phyloP scores from a whole-genome alignment of 2,329 filamentous ascomycete species.

The Fusarium liriodendri region DNA sequence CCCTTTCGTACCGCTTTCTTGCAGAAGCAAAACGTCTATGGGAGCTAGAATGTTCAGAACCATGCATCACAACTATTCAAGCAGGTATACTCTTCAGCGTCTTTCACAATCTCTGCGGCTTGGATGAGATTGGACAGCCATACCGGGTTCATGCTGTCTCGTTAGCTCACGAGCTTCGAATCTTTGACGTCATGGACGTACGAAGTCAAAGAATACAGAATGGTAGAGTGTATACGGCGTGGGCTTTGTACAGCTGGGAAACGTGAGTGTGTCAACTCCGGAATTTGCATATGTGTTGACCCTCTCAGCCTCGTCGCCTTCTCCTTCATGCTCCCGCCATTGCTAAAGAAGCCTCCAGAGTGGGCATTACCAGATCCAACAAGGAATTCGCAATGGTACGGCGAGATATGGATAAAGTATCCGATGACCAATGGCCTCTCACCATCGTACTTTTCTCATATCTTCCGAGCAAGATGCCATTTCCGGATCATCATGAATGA shows the following conservation, averaged over 20 bases:
- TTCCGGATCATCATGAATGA: not conserved
- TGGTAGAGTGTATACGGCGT: constrained; percentile 46
- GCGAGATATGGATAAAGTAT: constrained; percentile 52
- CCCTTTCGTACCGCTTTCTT: constrained; percentile 49
- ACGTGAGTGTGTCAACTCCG: constrained; percentile 25
- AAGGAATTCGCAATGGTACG: constrained; percentile 44
- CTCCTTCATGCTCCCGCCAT: constrained; percentile 42
- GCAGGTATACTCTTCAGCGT: constrained; percentile 49
- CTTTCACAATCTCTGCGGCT: constrained; percentile 47
- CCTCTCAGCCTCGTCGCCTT: constrained; percentile 36
- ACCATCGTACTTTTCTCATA: constrained; percentile 41
- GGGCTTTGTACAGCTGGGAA: constrained; percentile 52
- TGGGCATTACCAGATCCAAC: constrained; percentile 46
- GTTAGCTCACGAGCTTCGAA: constrained; percentile 47
- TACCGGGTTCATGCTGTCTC: constrained; percentile 48
- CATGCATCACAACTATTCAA: constrained; percentile 51
- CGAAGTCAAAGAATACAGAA: constrained; percentile 31
- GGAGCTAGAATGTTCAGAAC: constrained; percentile 47
- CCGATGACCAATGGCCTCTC: constrained; percentile 39
- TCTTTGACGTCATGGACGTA: constrained; percentile 42
- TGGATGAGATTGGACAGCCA: constrained; percentile 52
- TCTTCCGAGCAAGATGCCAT: constrained; percentile 12
- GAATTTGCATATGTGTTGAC: not conserved
- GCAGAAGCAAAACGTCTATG: constrained; percentile 54
- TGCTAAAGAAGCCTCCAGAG: constrained; percentile 45